Conservation (phyloP, 2,329 filamentous ascomycete genomes). For the Myrmaecium sp. region DNA sequence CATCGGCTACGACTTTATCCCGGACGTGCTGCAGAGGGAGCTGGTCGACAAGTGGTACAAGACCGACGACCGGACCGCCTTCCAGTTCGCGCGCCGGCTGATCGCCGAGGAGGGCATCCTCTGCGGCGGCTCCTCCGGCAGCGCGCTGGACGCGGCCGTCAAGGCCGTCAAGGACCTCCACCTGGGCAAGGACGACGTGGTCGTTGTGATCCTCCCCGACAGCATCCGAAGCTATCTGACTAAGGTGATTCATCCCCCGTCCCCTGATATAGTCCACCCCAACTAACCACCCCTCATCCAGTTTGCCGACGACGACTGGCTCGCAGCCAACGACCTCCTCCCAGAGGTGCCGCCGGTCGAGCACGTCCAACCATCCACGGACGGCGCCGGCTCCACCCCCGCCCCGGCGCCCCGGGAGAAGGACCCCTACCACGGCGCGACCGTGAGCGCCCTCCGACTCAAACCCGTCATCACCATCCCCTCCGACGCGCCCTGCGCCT, state of each 20-base stretch:
- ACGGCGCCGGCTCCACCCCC: conserved; percentile 21
- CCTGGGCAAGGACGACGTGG: conserved; percentile 67
- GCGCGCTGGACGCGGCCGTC: conserved; percentile 69
- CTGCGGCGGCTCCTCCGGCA: conserved; percentile 85
- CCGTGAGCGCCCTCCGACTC: conserved; percentile 65
- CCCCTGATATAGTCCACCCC: conserved; percentile 4
- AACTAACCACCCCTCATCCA: conserved; percentile 12
- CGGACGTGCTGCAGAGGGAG: conserved; percentile 71
- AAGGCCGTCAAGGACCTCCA: conserved; percentile 59
- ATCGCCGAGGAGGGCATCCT: conserved; percentile 91
- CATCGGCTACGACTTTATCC: conserved; percentile 96
- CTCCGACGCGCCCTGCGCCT: conserved; percentile 53
- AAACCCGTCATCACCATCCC: conserved; percentile 85
- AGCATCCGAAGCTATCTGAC: conserved; percentile 94
- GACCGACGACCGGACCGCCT: conserved; percentile 84
- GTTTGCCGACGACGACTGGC: conserved; percentile 98
- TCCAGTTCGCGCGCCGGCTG: conserved; percentile 72
- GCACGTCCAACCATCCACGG: conserved; percentile 12
- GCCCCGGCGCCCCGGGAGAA: conserved; percentile 24
- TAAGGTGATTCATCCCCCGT: conserved; percentile 38
- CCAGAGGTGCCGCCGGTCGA: conserved; percentile 38
- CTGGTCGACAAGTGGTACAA: conserved; percentile 94
- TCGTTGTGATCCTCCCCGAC: conserved; percentile 85
- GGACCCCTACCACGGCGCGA: conserved; percentile 63
- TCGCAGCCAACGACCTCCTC: conserved; percentile 86